Base-by-base conservation (phyloP, 2,329 filamentous ascomycete species). In the Tolypocladium album region DNA sequence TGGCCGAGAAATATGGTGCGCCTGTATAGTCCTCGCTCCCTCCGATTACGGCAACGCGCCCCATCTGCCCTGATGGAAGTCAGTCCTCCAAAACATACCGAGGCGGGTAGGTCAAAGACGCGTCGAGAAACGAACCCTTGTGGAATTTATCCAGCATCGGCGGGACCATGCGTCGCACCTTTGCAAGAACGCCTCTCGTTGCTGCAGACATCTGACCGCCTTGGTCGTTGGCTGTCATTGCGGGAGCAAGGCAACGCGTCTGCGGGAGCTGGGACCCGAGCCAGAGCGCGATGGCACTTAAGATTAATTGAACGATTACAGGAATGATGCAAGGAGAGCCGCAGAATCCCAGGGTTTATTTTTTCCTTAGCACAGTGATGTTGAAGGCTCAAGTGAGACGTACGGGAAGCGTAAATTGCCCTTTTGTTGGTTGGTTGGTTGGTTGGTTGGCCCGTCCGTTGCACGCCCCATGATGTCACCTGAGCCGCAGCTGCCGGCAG, bases 11-110 rank as follows among this genome's bases (percentile, higher is more conserved):
- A 77, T 96, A 99, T 15, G 94, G 94, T 61, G 94, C 94, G 43
- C 94, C 94, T 1, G 94, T 97, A 73, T 97, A 99, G 75, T 97
- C 93, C 72, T 93, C 87, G 70, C 91, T 96, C 47, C 94, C 94
- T 58, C 94, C 94, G 65, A 99, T 94, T 61, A 99, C 94, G 58
- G 87, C 94, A 58, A 99, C 86, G 59, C 94, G 85, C 6, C 94
- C 94, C 65, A 96, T 82, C 75, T 97, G 93, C 61, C 94, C 93
- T 96, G 67, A 5, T n/a, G n/a, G n/a, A 22, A 17, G 50, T 66
- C 58, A 67, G 62, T 63, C 56, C 31, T 60, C 59, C 55, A n/a
- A 58, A 53, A 36, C 31, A 3, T 4, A 24, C 2, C 11, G 12
- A 13, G 6, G 40, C 9, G n/a, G 55, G 31, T 50, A 60, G 42